Percentiles rank a stretch among this genome's conserved stretches.
These are phyloP conservation scores for Podaxis carcinomalis DNA, from an alignment of 768 basidiomycete genomes.

Conservation along the genomic window DNA sequence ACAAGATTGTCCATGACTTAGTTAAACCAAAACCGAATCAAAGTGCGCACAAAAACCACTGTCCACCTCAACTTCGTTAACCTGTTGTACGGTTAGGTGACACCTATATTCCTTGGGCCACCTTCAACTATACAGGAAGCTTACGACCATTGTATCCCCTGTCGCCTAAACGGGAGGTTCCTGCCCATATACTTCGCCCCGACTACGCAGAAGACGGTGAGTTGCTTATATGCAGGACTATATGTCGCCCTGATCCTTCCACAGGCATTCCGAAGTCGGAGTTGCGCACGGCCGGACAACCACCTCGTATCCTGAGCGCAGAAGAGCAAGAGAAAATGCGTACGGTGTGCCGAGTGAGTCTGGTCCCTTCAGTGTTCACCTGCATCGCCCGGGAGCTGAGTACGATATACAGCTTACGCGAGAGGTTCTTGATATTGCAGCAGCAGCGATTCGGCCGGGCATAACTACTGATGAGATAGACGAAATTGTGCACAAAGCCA, in stretches of 20 bases:
- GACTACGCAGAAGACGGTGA: constrained; percentile 72
- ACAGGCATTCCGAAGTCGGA: constrained; percentile 61
- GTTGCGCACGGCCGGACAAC: constrained; percentile 49
- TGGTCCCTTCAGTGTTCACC: background rate
- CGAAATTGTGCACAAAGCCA: constrained; percentile 88
- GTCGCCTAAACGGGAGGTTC: constrained; percentile 70
- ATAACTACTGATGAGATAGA: constrained; percentile 96
- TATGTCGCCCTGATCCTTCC: constrained; percentile 6
- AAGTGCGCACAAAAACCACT: background rate
- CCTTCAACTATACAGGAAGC: constrained; percentile 73
- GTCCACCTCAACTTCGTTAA: background rate
- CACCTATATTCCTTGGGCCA: constrained; percentile 76
- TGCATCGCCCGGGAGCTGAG: background rate
- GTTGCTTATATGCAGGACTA: constrained; percentile 10
- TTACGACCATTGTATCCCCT: constrained; percentile 87
- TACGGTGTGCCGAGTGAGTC: constrained; percentile 74
- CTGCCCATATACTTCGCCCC: constrained; percentile 79
- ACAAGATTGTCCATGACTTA: constrained; percentile 73
- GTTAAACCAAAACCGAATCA: constrained; percentile 29
- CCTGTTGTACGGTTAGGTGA: constrained; percentile 46
- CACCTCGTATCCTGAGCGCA: constrained; percentile 57
- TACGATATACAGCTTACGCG: constrained; percentile 59
- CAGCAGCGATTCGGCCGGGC: constrained; percentile 82
- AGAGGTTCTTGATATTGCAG: constrained; percentile 92
- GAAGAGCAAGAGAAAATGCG: constrained; percentile 92